Conservation (phyloP, 2,329 filamentous ascomycete genomes). For the Fusarium chuoi region DNA sequence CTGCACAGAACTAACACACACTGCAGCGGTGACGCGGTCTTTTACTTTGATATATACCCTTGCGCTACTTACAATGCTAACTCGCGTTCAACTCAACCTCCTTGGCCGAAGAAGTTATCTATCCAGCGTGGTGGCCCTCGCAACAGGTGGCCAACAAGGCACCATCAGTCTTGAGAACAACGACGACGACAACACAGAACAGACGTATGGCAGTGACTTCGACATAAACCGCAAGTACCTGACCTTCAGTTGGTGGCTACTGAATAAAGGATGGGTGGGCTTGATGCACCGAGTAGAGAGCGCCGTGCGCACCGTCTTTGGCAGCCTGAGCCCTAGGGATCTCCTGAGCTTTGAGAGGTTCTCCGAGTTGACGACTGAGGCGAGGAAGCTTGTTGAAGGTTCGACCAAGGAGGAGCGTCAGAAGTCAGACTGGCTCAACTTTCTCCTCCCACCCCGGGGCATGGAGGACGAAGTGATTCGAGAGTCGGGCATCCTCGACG, state of each 20-base stretch:
- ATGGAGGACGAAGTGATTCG: conserved; percentile 86
- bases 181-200: conserved; percentile 86
- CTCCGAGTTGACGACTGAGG: conserved; percentile 81
- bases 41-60: conserved; percentile 94
- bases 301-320: conserved; percentile 91
- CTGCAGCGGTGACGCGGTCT: conserved; percentile 83
- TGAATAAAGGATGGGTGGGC: conserved; percentile 89
- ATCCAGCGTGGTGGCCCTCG: conserved; percentile 91
- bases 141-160: conserved; percentile 76
- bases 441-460: conserved; percentile 81
- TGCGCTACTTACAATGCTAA: conserved; percentile 88
- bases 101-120: conserved; percentile 95
- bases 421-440: conserved; percentile 77
- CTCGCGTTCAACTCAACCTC: conserved; percentile 94
- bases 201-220: conserved; percentile 90
- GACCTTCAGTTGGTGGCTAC: conserved; percentile 97
- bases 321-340: conserved; percentile 87
- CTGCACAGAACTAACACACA: conserved; percentile 16
- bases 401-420: conserved; percentile 53
- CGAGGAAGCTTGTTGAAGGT: conserved; percentile 87
- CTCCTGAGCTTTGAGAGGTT: conserved; percentile 84
- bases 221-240: conserved; percentile 95
- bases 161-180: conserved; percentile 93
- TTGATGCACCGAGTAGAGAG: conserved; percentile 82
- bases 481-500: conserved; percentile 81